Conservation (phyloP, 306 rosid genomes). For the Ziziphus jujuba region DNA sequence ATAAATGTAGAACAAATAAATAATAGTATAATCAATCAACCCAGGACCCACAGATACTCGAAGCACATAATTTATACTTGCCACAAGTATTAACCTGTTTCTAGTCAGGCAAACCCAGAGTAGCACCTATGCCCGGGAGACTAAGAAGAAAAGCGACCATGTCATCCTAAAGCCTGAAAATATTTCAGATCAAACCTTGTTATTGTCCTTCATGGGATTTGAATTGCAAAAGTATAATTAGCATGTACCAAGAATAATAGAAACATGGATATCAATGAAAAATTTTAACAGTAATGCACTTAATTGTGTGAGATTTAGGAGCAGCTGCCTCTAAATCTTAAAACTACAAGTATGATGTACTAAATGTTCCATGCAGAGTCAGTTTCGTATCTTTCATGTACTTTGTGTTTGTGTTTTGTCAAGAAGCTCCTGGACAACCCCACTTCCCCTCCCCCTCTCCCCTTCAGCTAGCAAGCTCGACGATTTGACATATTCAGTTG, state of each 20-base stretch:
- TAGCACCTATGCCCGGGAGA: conserved; percentile 17
- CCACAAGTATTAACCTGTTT: conserved; percentile 23
- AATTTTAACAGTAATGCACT: too few relatives aligned
- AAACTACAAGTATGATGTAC: too few relatives aligned
- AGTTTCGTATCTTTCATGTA: too few relatives aligned
- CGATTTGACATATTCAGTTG: too few relatives aligned
- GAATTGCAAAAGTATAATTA: not conserved
- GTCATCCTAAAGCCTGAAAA: conserved; percentile 49
- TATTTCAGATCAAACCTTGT: conserved; percentile 25
- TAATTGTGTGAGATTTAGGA: too few relatives aligned
- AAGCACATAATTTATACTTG: conserved; percentile 26
- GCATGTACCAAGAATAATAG: not conserved
- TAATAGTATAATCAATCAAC: conserved; percentile 23
- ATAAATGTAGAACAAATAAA: conserved; percentile 20
- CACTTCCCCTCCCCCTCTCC: too few relatives aligned
- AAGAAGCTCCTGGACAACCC: too few relatives aligned
- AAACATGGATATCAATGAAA: not conserved
- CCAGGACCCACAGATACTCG: conserved; percentile 31
- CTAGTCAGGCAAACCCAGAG: conserved; percentile 28
- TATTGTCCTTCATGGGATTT: not conserved
- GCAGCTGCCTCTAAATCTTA: too few relatives aligned
- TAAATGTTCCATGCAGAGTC: too few relatives aligned
- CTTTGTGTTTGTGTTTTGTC: too few relatives aligned
- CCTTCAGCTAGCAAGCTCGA: not conserved
- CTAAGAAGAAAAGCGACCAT: conserved; percentile 18